Evolutionary conservation across 306 rosid species (phyloP), one percentile per base, ranked within the genome.

Genomic region (Medicago lupulina): DNA sequence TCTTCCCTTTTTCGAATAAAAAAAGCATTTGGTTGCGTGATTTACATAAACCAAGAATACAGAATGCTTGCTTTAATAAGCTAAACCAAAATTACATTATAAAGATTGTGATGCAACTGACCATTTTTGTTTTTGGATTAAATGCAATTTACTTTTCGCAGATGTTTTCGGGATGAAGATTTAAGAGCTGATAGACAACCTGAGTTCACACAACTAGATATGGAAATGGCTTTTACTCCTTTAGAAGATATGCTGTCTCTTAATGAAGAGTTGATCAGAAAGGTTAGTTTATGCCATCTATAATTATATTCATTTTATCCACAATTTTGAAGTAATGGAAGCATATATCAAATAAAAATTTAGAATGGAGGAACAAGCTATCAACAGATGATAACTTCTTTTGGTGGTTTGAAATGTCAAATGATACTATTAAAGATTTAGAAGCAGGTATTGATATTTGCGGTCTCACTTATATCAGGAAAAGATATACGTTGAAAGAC

Each of bases 131-230:
- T 44, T 78, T 9, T 4, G 28, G n/a, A 38, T 70, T 49, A 28
- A 31, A 46, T 49, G 46, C 58, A 70, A 70, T 70, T 76, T 39
- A 71, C 76, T 47, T 75, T 74, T 73, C 41, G 81, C 75, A 92
- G 98, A 78, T 95, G 97, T 83, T 95, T 95, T 64, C 90, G 97
- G n/a, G 97, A 95, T 85, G 98, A 95, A 89, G 97, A 95, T 84
- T 84, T 92, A 65, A 85, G 98, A 84, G 97, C 98, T 61, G 98
- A 95, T 67, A 87, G 98, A 79, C 97, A 92, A 71, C 98, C 98
- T 21, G 98, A 95, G 79, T 95, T 95, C 84, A 95, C 97, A 13
- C 98, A 92, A 84, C 92, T 95, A 59, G 99, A 95, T 90, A 90
- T 95, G 92, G 99, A 95, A 82, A 81, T 95, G 83, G 93, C 97